These are phyloP conservation scores for Myxozyma udenii DNA, from an alignment of 805 yeast species.

Conservation along the genomic window DNA sequence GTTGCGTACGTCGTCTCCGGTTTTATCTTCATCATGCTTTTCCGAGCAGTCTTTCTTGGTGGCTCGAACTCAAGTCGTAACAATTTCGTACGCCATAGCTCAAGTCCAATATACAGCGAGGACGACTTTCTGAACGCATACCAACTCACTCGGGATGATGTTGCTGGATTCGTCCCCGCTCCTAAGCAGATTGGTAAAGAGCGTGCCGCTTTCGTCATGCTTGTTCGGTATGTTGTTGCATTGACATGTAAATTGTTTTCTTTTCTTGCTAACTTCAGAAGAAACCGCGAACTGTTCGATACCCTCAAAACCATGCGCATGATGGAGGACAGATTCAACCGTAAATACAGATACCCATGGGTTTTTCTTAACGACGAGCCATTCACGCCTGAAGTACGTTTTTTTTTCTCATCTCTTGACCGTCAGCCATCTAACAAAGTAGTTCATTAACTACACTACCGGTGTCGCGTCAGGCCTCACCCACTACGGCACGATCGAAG, in stretches of 20 bases:
- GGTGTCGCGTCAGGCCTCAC: conserved; percentile 63
- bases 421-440: background rate
- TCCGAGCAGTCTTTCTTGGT: too few species aligned
- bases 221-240: conserved; percentile 52
- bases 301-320: conserved; percentile 60
- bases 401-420: background rate
- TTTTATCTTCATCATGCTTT: too few species aligned
- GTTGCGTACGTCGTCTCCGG: too few species aligned
- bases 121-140: conserved; percentile 11
- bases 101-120: too few species aligned
- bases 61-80: too few species aligned
- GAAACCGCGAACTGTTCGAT: conserved; percentile 60
- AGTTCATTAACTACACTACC: conserved; percentile 54
- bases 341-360: conserved; percentile 80
- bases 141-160: conserved; percentile 12
- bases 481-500: conserved; percentile 67
- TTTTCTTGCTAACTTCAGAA: background rate
- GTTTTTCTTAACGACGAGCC: conserved; percentile 80
- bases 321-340: conserved; percentile 78
- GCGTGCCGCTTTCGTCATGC: conserved; percentile 84
- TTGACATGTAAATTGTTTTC: background rate
- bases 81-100: too few species aligned
- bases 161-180: conserved; percentile 11
- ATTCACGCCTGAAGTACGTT: conserved; percentile 54
- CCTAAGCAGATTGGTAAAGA: conserved; percentile 48